Evolutionary conservation across 2,329 filamentous ascomycete genomes (phyloP), one percentile per base, ranked within the genome.

Genomic region (Saccharata proteae): DNA sequence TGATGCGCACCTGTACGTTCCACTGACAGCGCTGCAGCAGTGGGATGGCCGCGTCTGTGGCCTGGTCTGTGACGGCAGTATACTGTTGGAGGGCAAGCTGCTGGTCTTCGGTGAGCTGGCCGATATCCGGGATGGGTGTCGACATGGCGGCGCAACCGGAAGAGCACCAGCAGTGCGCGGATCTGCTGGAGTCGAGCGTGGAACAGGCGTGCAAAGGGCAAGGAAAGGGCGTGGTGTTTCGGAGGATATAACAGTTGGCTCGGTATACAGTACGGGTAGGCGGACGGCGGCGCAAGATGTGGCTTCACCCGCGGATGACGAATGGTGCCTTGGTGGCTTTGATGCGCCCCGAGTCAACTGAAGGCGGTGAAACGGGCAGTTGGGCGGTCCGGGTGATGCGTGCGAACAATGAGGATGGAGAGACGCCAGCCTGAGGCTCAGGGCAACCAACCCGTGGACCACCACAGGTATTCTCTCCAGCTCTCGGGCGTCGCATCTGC

Each of bases 1-100:
- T 23, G 23, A 26, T 6, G 37, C 58, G 21, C 56, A 85, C 82
- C 65, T 88, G 81, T 1, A 93, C 80, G 51, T 96, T 98, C 90
- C 90, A 98, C 65, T 96, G 79, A 35, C 85, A 93, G 39, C 85
- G 69, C 43, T 78, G 72, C 2, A 98, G 65, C 4, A 98, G 56
- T 2, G 82, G 74, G 29, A 93, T 65, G 2, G 90, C 85, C 36
- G 82, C 75, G 25, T 74, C 67, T 26, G 74, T 55, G 14, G 84
- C 77, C 56, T 94, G 85, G 44, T 86, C 76, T 16, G 90, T 96
- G 30, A 98, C 80, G 30, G 80, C 71, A 11, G 77, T 83, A 57
- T 85, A 93, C 49, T 93, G 88, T 46, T 93, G 77, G 16, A 98
- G 71, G 27, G 83, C 80, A 30, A 78, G 71, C 55, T 84, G 84